Evolutionary conservation across 345 rosid genomes (phyloP).

Genomic region (Populus tremula): DNA sequence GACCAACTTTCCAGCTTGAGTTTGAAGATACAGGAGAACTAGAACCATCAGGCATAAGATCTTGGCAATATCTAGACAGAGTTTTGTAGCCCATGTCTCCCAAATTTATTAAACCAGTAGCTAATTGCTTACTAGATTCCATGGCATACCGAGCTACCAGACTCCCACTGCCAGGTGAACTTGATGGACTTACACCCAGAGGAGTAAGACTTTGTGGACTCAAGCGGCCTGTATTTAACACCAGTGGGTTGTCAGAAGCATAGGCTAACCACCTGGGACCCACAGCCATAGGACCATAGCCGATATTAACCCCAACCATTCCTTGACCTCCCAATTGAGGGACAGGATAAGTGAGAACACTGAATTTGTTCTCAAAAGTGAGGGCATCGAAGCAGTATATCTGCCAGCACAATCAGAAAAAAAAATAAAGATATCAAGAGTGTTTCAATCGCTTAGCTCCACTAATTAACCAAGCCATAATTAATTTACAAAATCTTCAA

Average conservation of each 20-base stretch:
- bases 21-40: conserved; percentile 67
- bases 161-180: conserved; percentile 82
- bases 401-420: conserved; percentile 46
- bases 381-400: conserved; percentile 94
- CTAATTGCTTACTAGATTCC: conserved; percentile 59
- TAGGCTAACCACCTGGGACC: conserved; percentile 98
- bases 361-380: conserved; percentile 88
- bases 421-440: conserved; percentile 4
- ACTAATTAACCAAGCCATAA: conserved; percentile 10
- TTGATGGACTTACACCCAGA: conserved; percentile 92
- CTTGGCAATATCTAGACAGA: conserved; percentile 79
- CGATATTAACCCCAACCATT: conserved; percentile 63
- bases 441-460: conserved; percentile 6
- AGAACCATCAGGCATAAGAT: conserved; percentile 71
- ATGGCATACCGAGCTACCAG: conserved; percentile 92
- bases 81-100: conserved; percentile 86
- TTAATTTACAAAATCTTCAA: conserved; percentile 8
- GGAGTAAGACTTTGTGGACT: conserved; percentile 94
- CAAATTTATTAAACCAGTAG: conserved; percentile 29
- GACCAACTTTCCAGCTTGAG: conserved; percentile 78
- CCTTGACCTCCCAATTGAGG: conserved; percentile 87
- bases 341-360: conserved; percentile 88
- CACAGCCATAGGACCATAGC: conserved; percentile 97
- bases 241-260: conserved; percentile 78
- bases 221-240: conserved; percentile 72